Evolutionary conservation across 495 filamentous ascomycete genomes (phyloP), one percentile per base, ranked within the genome.

Genomic region (Cudoniella acicularis): DNA sequence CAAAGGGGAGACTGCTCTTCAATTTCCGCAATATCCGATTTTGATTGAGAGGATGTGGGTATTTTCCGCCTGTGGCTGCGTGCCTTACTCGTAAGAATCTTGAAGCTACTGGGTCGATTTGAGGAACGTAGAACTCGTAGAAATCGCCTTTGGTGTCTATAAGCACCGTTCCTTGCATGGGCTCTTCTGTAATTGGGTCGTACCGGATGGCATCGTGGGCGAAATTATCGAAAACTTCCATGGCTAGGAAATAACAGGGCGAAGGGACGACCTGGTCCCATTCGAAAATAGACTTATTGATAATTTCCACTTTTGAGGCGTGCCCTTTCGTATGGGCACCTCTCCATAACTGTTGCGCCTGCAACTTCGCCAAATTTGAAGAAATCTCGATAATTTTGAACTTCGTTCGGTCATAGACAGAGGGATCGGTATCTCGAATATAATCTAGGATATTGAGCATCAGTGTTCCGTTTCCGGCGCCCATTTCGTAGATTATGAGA

Each of bases 201-300:
- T 96, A 97, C 62, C 94, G 91, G 64, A 99, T 82, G 42, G 85
- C 79, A 75, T 99, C 94, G 75, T 99, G 94, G 21, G 89, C 85
- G 73, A 99, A 98, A 73, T 99, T 99, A 75, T 99, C 94, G 66
- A 97, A 92, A 56, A 99, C 94, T 69, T 99, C 94, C 64, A 99
- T 86, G n/a, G 92, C 94, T 3, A 99, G 81, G 77, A 99, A 97
- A 77, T 94, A 99, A 77, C 94, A 97, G 0, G 94, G 93, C 1
- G 86, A 88, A 8, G 91, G 85, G 16, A 96, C 90, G 58, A 88
- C 89, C 22, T 77, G 79, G 61, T 87, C 76, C 94, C 95, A 99
- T 70, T 94, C 87, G 71, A 99, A 98, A 69, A 99, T 90, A 63
- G 90, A 95, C 61, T 83, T 79, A 72, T 97, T 96, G 68, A 96